Evolutionary conservation across 306 rosid genomes (phyloP).

Genomic region (Canavalia ensiformis): DNA sequence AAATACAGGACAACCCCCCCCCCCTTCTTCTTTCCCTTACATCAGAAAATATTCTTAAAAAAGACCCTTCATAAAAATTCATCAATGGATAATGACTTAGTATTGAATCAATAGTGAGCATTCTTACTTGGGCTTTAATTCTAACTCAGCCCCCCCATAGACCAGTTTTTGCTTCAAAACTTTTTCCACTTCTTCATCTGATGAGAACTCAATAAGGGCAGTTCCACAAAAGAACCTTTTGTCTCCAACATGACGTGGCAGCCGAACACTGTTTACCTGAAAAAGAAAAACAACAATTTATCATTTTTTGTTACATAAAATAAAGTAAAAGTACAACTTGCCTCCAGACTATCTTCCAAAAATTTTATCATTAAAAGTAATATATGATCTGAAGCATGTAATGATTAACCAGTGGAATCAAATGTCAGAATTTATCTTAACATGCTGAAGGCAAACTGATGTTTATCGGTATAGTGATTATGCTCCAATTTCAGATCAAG

Average conservation of each 20-base stretch:
- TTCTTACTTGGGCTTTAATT: constrained; percentile 80
- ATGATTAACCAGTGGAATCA: constrained; percentile 1
- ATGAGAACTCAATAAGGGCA: constrained; percentile 81
- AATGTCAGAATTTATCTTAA: not conserved
- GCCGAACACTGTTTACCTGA: constrained; percentile 82
- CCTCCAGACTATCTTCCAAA: not conserved
- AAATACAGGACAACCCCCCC: not conserved
- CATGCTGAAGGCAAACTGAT: not conserved
- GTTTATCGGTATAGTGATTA: not conserved
- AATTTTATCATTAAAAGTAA: not conserved
- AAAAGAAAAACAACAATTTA: constrained; percentile 33
- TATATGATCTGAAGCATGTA: constrained; percentile 5
- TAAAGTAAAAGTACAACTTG: not conserved
- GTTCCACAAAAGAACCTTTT: constrained; percentile 76
- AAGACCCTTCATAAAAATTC: not conserved
- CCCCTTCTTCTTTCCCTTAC: not conserved
- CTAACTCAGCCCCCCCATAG: constrained; percentile 71
- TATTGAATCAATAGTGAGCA: constrained; percentile 2
- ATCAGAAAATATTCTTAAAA: not conserved
- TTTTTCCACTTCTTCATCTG: constrained; percentile 71
- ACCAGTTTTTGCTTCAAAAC: constrained; percentile 57
- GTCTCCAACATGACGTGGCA: constrained; percentile 88
- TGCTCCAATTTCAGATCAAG: not conserved
- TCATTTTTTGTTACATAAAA: not conserved
- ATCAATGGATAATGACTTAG: not conserved